Evolutionary conservation across 2,329 filamentous ascomycete species (phyloP).

Genomic region (Microdochium paspali): DNA sequence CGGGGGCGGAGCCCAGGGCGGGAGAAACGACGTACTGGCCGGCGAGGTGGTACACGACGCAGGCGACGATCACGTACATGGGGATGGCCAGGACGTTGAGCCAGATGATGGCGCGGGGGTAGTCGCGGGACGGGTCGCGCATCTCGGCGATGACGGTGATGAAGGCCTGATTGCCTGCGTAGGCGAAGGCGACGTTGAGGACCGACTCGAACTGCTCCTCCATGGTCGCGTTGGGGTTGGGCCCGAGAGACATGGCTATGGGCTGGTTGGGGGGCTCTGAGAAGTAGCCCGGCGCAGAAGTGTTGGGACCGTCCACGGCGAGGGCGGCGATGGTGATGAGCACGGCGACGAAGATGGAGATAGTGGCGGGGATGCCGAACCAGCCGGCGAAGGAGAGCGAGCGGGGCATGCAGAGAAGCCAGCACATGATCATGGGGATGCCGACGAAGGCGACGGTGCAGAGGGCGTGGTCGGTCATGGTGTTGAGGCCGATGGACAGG

Average conservation of each 20-base stretch:
- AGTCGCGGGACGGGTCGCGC: conserved; percentile 15
- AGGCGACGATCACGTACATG: conserved; percentile 24
- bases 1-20: conserved; percentile 33
- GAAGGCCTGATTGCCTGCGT: conserved; percentile 23
- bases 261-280: background rate
- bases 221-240: conserved; percentile 1
- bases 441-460: conserved; percentile 60
- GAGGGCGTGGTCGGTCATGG: conserved; percentile 48
- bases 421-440: conserved; percentile 53
- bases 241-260: background rate
- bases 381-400: conserved; percentile 42
- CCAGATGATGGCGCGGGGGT: conserved; percentile 14
- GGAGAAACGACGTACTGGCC: conserved; percentile 35
- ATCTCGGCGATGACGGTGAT: conserved; percentile 21
- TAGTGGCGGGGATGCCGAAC: conserved; percentile 20
- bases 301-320: conserved; percentile 10
- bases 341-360: conserved; percentile 23
- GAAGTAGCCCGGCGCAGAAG: background rate
- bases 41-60: conserved; percentile 34
- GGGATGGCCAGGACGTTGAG: conserved; percentile 14
- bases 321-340: conserved; percentile 27
- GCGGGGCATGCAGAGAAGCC: conserved; percentile 54
- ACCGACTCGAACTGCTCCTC: background rate
- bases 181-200: conserved; percentile 17
- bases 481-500: conserved; percentile 60